Evolutionary conservation across 169 alveolate species (phyloP), one percentile per base, ranked within the genome.

Genomic region (Plasmodium berghei): DNA sequence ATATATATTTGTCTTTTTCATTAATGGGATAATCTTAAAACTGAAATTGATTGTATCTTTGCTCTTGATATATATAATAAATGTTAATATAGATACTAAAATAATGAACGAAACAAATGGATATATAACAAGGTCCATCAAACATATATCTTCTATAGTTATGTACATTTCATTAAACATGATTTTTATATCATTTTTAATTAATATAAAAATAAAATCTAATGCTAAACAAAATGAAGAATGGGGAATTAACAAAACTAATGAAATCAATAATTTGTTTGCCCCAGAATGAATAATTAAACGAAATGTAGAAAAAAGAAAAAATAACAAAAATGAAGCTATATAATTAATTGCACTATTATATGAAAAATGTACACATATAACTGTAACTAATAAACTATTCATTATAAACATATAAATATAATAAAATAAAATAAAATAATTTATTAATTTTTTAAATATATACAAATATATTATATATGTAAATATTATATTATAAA

Each of bases 281-380:
- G 45, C 58, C 1, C 90, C 90, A 1, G 90, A 69, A 46, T 83
- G 90, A 12, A 83, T 83, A 34, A 83, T 67, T 34, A 83, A 83
- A n/a, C 90, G 90, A 49, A 83, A 67, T 3, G 90, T 55, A 1
- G 90, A 83, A 20, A 49, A 83, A 9, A 83, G 34, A 46, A 83
- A 83, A 69, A 83, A 83, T 1, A 83, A 40, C 20, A 83, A 58
- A 67, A 83, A 83, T 1, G 90, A 46, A 9, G 73, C 85, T 40
- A 83, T 83, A 59, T 83, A 83, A 83, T 83, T 83, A 18, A 83
- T 83, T 10, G 77, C 62, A 54, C 40, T 56, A 83, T 66, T 83
- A 26, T 83, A 24, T 12, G 90, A 54, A 55, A 83, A 83, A 14
- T 67, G 85, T 73, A 83, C 69, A 46, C 90, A 83, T 52, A 83